These are phyloP conservation scores for Calamus simplicifolius DNA, from an alignment of 176 grass and related monocot genomes.

Conservation along the genomic window DNA sequence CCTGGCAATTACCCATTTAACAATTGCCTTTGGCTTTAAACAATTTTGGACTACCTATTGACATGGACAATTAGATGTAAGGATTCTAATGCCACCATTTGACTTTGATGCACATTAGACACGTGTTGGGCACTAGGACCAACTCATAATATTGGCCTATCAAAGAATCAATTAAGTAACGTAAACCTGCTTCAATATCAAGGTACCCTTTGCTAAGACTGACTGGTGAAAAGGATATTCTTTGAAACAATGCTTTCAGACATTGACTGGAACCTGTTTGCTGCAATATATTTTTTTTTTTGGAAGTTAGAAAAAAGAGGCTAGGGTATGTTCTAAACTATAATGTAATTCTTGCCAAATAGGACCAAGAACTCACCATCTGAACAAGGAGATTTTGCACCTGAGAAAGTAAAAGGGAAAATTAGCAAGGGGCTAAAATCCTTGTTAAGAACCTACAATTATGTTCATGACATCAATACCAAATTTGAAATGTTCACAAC, in stretches of 20 bases:
- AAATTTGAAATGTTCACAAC: slow-evolving; percentile 1
- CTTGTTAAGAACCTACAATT: too few relatives aligned
- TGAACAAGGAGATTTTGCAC: slow-evolving; percentile 90
- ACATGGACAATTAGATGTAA: too few relatives aligned
- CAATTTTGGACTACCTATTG: too few relatives aligned
- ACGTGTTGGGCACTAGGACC: too few relatives aligned
- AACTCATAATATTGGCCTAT: too few relatives aligned
- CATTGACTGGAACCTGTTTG: slow-evolving; percentile 82
- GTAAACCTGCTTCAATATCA: too few relatives aligned
- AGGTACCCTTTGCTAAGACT: background rate
- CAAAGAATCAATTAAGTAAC: too few relatives aligned
- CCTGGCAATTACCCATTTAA: too few relatives aligned
- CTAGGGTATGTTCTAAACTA: background rate
- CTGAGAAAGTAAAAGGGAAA: slow-evolving; percentile 39
- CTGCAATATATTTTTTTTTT: slow-evolving; percentile 33
- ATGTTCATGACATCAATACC: too few relatives aligned
- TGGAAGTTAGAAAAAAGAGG: background rate
- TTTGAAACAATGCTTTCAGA: slow-evolving; percentile 78
- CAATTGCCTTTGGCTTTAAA: too few relatives aligned
- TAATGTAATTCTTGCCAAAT: slow-evolving; percentile 11
- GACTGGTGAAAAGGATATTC: slow-evolving; percentile 75
- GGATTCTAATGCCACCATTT: too few relatives aligned
- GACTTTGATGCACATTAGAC: too few relatives aligned
- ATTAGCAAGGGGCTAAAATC: background rate
- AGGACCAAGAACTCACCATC: slow-evolving; percentile 51